Conservation (phyloP, 306 rosid species). For the Senna siamea region DNA sequence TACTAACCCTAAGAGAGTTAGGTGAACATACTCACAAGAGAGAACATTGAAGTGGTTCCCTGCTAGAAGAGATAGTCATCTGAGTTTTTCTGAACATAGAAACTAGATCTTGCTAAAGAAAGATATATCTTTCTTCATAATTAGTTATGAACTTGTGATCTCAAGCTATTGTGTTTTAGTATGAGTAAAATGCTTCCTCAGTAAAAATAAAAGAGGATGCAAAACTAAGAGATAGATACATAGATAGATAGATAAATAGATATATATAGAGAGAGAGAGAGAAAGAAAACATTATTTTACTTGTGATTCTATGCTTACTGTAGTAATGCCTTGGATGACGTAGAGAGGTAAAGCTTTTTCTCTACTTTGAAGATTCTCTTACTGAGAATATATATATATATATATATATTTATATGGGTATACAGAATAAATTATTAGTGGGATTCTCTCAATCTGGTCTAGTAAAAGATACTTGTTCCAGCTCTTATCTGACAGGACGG, state of each 20-base stretch:
- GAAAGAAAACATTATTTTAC: too few species aligned
- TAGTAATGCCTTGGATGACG: not conserved
- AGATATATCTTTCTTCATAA: not conserved
- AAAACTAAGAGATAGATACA: not conserved
- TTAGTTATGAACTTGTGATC: not conserved
- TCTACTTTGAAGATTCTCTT: not conserved
- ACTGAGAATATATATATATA: not conserved
- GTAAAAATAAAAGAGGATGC: too few species aligned
- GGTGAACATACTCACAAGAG: not conserved
- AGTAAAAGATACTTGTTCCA: not conserved
- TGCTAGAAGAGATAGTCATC: not conserved
- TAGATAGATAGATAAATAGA: too few species aligned
- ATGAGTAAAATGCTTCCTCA: not conserved
- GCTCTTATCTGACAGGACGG: constrained; percentile 11
- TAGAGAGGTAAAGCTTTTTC: not conserved
- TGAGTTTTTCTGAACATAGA: not conserved
- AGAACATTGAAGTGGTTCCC: not conserved
- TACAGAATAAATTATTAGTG: not conserved
- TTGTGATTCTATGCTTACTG: not conserved
- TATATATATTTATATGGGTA: not conserved
- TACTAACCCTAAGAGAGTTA: not conserved
- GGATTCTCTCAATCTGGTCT: not conserved
- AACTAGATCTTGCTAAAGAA: not conserved
- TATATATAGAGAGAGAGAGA: too few species aligned
- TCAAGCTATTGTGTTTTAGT: not conserved